A percentile compares a stretch with the other conserved stretches of the same genome.
Conservation (phyloP, 495 filamentous ascomycete species). For the Neurospora intermedia region DNA sequence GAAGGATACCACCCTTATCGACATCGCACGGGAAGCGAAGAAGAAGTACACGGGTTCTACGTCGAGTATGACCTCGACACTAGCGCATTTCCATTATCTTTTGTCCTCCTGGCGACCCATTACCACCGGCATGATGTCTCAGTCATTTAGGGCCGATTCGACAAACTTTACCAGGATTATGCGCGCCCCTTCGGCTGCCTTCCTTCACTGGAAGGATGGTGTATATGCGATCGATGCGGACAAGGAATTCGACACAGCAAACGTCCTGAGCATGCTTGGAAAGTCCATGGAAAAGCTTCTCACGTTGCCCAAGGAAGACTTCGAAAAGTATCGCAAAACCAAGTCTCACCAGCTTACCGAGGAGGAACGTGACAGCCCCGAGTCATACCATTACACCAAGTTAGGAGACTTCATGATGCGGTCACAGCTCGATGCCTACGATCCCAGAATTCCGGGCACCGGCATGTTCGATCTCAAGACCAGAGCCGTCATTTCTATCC, state of each 20-base stretch:
- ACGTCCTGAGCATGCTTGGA: conserved; percentile 79
- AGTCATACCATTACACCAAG: conserved; percentile 81
- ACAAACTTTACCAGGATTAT: conserved; percentile 60
- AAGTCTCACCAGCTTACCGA: conserved; percentile 52
- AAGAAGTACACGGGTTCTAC: conserved; percentile 91
- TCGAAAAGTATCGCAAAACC: conserved; percentile 67
- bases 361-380: conserved; percentile 53
- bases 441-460: conserved; percentile 74
- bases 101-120: conserved; percentile 73
- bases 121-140: conserved; percentile 54
- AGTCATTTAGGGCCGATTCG: conserved; percentile 47
- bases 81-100: conserved; percentile 88
- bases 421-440: conserved; percentile 89
- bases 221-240: conserved; percentile 95
- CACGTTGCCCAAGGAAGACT: conserved; percentile 69
- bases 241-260: conserved; percentile 81
- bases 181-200: conserved; percentile 65
- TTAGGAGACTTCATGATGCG: conserved; percentile 88
- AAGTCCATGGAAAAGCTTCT: conserved; percentile 95
- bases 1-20: conserved; percentile 55
- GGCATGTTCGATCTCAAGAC: conserved; percentile 98
- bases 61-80: conserved; percentile 83
- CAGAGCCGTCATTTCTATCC: conserved; percentile 77
- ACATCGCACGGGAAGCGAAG: conserved; percentile 50
- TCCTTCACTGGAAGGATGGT: conserved; percentile 75